Evolutionary conservation across 345 rosid species (phyloP).

Genomic region (Psidium guajava): DNA sequence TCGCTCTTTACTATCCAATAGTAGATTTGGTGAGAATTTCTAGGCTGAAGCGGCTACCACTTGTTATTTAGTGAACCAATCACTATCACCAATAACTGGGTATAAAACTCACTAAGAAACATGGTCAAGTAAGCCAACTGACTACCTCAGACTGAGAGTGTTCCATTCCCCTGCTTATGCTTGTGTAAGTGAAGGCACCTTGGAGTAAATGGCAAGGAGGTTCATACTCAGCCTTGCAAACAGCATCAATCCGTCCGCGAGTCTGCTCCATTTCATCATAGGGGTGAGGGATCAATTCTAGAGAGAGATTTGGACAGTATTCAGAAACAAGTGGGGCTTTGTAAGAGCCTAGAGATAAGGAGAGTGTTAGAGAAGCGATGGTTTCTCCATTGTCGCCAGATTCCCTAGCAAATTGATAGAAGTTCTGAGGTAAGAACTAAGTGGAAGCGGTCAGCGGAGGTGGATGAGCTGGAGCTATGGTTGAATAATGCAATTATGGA

Average conservation of each 20-base stretch:
- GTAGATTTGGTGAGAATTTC: background rate
- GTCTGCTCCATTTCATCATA: background rate
- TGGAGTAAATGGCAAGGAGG: background rate
- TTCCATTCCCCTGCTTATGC: background rate
- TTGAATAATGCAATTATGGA: background rate
- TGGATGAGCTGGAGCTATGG: background rate
- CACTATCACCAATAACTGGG: background rate
- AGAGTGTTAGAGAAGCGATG: background rate
- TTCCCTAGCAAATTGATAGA: background rate
- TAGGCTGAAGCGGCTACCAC: background rate
- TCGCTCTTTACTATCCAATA: background rate
- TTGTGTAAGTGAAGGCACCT: background rate
- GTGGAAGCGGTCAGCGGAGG: background rate
- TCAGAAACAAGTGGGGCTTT: background rate
- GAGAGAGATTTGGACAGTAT: background rate
- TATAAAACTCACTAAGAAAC: background rate
- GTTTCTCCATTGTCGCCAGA: background rate
- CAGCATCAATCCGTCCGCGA: background rate
- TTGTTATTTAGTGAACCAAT: background rate
- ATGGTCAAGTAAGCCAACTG: background rate
- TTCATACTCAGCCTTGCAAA: background rate
- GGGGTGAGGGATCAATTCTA: background rate
- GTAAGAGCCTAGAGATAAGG: background rate
- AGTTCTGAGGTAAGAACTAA: background rate
- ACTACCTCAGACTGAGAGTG: background rate